These are phyloP conservation scores for Capsella rubella DNA, from an alignment of 441 rosid genomes.

Conservation along the genomic window DNA sequence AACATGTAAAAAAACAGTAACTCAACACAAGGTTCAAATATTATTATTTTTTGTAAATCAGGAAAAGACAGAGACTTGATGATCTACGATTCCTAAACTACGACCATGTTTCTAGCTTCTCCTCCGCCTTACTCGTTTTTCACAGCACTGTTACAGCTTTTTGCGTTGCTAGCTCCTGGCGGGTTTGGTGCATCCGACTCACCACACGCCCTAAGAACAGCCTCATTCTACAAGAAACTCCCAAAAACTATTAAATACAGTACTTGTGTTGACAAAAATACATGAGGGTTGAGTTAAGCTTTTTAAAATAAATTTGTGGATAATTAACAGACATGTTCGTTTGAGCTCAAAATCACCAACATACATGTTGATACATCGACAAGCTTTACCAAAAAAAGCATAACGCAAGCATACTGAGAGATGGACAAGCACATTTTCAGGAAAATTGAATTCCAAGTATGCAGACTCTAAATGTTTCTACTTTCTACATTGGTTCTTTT, in stretches of 20 bases:
- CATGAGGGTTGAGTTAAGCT: background rate
- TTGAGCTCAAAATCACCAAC: background rate
- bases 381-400: background rate
- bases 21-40: constrained; percentile 19
- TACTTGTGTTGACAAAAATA: background rate
- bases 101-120: constrained; percentile 19
- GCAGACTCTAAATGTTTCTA: background rate
- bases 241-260: background rate
- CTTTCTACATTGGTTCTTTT: background rate
- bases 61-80: constrained; percentile 8
- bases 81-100: constrained; percentile 19
- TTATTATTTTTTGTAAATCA: constrained; percentile 21
- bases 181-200: constrained; percentile 58
- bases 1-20: constrained; percentile 28
- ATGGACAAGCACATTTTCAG: too few relatives aligned
- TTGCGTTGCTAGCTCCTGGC: constrained; percentile 44
- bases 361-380: background rate
- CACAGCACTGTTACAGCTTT: constrained; percentile 30
- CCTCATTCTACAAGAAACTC: constrained; percentile 73
- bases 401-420: background rate
- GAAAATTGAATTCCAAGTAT: background rate
- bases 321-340: background rate
- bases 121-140: constrained; percentile 30
- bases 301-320: background rate
- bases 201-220: constrained; percentile 73